Conservation (phyloP, 345 rosid genomes). For the Rhodamnia rubescens region DNA sequence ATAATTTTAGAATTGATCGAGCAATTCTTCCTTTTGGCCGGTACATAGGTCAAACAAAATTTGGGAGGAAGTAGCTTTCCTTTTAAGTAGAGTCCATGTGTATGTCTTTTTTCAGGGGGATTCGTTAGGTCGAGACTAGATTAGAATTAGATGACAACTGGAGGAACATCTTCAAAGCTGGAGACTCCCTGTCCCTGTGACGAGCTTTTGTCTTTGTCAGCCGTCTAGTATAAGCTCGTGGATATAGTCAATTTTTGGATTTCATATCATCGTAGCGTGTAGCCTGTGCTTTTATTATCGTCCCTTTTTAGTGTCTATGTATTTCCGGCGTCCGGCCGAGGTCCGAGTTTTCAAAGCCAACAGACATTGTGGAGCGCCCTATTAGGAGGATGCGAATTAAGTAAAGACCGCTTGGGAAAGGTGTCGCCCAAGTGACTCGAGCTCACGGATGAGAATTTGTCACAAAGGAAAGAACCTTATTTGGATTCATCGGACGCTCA, state of each 20-base stretch:
- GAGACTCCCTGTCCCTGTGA: neutral
- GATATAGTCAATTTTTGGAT: neutral
- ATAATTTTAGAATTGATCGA: neutral
- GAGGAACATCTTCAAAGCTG: neutral
- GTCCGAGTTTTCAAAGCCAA: neutral
- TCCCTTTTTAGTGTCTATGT: neutral
- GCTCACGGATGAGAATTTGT: accelerated
- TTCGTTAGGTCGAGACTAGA: neutral
- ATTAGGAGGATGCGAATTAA: neutral
- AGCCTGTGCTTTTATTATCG: neutral
- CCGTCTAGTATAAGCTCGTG: neutral
- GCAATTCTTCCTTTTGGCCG: accelerated
- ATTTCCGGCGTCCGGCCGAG: neutral
- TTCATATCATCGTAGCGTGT: neutral
- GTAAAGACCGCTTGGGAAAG: accelerated
- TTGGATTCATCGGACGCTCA: accelerated
- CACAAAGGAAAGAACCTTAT: neutral
- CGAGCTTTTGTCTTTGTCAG: neutral
- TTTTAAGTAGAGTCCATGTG: neutral
- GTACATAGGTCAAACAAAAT: neutral
- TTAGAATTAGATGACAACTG: neutral
- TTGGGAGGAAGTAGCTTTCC: neutral
- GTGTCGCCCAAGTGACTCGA: neutral
- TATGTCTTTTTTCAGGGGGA: neutral
- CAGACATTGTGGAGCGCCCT: neutral